Evolutionary conservation across 345 rosid species (phyloP), one percentile per base, ranked within the genome.

Genomic region (Odontarrhena argentea): DNA sequence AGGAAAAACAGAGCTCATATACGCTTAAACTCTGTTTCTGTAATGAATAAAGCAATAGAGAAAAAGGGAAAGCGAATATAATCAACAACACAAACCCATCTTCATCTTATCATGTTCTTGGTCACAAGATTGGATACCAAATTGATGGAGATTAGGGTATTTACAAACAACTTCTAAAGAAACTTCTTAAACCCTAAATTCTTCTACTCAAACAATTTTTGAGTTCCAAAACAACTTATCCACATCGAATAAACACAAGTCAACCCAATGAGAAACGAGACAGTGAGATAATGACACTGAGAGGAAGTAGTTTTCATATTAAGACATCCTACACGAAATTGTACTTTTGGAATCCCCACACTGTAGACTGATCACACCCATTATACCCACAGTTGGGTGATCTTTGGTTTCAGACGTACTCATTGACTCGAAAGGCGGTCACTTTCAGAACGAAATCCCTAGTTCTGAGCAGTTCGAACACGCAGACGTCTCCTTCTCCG

Each of bases 401-500:
- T 67, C 58, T 67, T 5, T 55, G 45, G 57, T 61, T 44, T 67
- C 73, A 66, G 68, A 49, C 65, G 59, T 74, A 74, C 70, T 74
- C 69, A 43, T 56, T 74, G 60, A 87, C 87, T 4, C 87, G 92
- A 65, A 85, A 87, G 49, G 84, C 80, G 0, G 92, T 87, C 18
- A 90, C 92, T 84, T 90, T 90, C 28, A 90, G 89, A 61, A 87
- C 87, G 71, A 87, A 67, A 32, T 90, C 96, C 80, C 89, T 83
- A 4, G 83, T 54, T 74, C 78, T 80, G 55, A 87, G 80, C 60
- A 90, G 81, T 81, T 90, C 96, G 18, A 90, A 85, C 67, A 90
- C 74, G 11, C 96, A 90, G 7, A 90, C 94, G 70, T 90, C 96
- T 25, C 96, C 96, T 80, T 90, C 96, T 60, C 96, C 96, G 69